Base-by-base conservation (phyloP, 441 rosid species). In the Erodium texanum region DNA sequence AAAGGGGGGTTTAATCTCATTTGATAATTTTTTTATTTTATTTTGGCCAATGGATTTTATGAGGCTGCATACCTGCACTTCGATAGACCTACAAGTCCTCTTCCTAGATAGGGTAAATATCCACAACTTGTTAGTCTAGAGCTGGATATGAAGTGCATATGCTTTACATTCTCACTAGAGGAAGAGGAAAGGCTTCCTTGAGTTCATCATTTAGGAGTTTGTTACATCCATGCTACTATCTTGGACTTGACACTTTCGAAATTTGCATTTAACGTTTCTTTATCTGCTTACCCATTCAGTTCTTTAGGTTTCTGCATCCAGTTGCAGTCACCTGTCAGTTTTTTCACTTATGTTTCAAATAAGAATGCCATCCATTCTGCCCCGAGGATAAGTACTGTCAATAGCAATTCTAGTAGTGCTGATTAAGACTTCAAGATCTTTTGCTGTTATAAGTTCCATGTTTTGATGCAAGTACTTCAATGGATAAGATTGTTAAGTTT, bases 221-320 rank as follows among this genome's bases (percentile, higher is more conserved):
- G 48, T 48, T 48, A 48, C 18, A n/a, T 48, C 56, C 56, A 48
- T 48, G 16, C 56, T 48, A 48, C 56, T n/a, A 48, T 48, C 56
- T 7, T 48, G 56, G 56, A 48, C 56, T 14, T 14, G 16, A 48
- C 4, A 48, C 56, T 48, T 48, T 11, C 0, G 5, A 2, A 4
- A 14, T 48, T 15, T n/a, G 3, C 19, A 12, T 43, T 43, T 7
- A 10, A 43, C 2, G 50, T 43, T 11, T 8, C 11, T 43, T 43
- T 43, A 10, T 43, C 50, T 43, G 50, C 15, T 2, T 43, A 7
- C 10, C 10, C 50, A 43, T 43, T 43, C 38, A 34, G 7, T 2
- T 3, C 10, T 43, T 10, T 43, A 43, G 50, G 50, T 43, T 43
- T 43, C 50, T 12, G 50, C 50, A 45, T 45, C 15, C 3, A 15